Evolutionary conservation across 78 protist species (phyloP).

Genomic region (Capsaspora owczarzaki): DNA sequence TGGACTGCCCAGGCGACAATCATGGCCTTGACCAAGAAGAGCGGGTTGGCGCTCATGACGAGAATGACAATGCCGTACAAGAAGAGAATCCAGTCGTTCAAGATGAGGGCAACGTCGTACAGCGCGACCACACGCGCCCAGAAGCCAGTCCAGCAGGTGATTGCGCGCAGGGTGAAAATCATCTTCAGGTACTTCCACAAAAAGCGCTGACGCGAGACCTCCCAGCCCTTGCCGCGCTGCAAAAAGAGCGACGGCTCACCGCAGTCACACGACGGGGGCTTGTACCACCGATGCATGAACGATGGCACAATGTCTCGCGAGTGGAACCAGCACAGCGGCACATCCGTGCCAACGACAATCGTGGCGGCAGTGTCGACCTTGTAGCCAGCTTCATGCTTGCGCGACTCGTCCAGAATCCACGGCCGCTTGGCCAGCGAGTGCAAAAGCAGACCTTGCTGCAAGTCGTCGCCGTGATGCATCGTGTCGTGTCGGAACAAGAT

Average conservation of each 20-base stretch:
- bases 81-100: conserved; percentile 9
- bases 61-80: not conserved
- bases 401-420: not conserved
- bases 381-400: not conserved
- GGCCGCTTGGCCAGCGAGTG: conserved; percentile 11
- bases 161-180: not conserved
- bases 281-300: no score
- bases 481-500: conserved; percentile 23
- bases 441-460: conserved; percentile 17
- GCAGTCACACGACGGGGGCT: not conserved
- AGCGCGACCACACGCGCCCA: conserved; percentile 8
- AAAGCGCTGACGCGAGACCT: conserved; percentile 21
- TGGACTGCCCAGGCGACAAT: conserved; percentile 11
- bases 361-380: conserved; percentile 8
- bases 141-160: not conserved
- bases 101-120: not conserved
- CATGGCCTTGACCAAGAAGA: not conserved
- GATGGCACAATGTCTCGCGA: not conserved
- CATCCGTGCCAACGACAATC: conserved; percentile 16
- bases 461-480: conserved; percentile 21
- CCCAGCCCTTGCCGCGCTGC: conserved; percentile 27
- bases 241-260: conserved; percentile 6
- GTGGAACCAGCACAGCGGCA: conserved; percentile 20
- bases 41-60: not conserved
- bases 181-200: conserved; percentile 6